phyloP scores from a whole-genome alignment of 2,329 filamentous ascomycete species.

The Dactylella cylindrospora region DNA sequence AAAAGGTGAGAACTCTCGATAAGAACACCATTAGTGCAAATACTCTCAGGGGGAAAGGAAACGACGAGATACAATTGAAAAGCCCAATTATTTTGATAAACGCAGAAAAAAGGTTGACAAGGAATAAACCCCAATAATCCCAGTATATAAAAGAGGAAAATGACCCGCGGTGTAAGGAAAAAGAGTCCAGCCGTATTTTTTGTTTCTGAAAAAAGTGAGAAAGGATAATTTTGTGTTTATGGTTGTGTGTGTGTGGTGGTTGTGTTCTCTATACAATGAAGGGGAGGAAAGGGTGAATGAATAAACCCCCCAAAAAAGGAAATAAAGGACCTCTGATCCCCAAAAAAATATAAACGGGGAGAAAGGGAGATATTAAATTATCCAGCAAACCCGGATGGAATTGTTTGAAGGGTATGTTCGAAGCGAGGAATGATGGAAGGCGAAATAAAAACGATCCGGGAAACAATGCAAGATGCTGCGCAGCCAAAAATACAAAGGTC shows the following conservation, averaged over 20 bases:
- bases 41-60: no score
- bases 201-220: background rate
- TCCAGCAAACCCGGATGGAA: constrained; percentile 1
- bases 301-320: background rate
- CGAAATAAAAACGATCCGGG: constrained; percentile 9
- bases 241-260: background rate
- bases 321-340: no score
- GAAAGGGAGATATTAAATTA: constrained; percentile 5
- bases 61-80: no score
- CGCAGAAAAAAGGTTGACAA: no score
- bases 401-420: constrained; percentile 13
- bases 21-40: no score
- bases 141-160: constrained; percentile 42
- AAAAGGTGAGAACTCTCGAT: no score
- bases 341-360: background rate
- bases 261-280: no score
- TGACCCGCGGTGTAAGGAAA: constrained; percentile 47
- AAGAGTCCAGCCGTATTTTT: constrained; percentile 38
- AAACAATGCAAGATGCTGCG: constrained; percentile 40
- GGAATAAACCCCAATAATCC: no score
- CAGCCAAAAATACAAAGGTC: constrained; percentile 7
- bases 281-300: background rate
- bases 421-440: constrained; percentile 3
- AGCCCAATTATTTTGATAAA: no score
- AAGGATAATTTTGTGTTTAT: background rate